Evolutionary conservation across 2,329 filamentous ascomycete species (phyloP).

Genomic region (Cladophialophora yegresii): DNA sequence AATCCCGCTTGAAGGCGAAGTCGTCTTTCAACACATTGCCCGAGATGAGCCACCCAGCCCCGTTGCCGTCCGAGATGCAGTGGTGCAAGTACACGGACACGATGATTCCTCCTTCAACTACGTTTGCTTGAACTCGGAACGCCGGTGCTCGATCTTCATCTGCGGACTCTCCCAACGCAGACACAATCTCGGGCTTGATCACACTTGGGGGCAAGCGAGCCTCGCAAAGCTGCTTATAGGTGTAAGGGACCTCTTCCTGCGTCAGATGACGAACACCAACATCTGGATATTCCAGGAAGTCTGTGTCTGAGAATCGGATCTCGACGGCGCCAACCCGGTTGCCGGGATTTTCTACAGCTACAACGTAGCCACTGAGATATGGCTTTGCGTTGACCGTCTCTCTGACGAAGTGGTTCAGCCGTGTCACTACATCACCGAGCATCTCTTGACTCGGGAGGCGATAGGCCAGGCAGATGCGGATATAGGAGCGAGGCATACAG

Average conservation of each 20-base stretch:
- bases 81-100: constrained; percentile 36
- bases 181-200: constrained; percentile 34
- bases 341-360: constrained; percentile 22
- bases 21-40: constrained; percentile 32
- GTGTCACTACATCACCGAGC: constrained; percentile 11
- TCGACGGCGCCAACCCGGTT: constrained; percentile 29
- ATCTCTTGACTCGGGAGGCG: constrained; percentile 21
- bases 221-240: constrained; percentile 33
- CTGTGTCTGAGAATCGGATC: constrained; percentile 33
- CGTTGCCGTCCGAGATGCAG: constrained; percentile 36
- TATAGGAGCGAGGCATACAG: constrained; percentile 37
- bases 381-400: constrained; percentile 35
- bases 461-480: constrained; percentile 36
- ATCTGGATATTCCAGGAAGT: constrained; percentile 32
- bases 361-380: constrained; percentile 35
- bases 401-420: constrained; percentile 30
- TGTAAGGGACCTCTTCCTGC: constrained; percentile 29
- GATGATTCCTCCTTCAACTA: constrained; percentile 35
- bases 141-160: constrained; percentile 32
- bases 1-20: constrained; percentile 28
- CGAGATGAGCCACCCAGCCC: constrained; percentile 31
- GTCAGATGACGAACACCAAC: constrained; percentile 31
- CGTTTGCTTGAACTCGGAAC: constrained; percentile 35
- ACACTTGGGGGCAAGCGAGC: constrained; percentile 30
- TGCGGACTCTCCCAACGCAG: constrained; percentile 30